phyloP scores from a whole-genome alignment of 306 rosid genomes.

The Ochetophila trinervis region DNA sequence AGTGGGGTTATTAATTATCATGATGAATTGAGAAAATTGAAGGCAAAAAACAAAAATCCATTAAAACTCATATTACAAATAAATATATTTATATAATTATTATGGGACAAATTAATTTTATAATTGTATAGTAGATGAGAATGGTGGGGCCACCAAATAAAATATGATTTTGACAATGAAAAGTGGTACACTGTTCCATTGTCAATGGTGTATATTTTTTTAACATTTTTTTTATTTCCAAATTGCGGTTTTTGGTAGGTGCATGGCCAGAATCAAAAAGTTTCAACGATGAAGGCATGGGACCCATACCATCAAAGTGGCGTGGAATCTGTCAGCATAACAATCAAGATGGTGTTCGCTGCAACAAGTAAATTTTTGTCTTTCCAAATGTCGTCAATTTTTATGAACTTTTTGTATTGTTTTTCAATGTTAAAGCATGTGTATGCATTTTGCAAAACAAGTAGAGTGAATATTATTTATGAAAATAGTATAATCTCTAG shows the following conservation, averaged over 20 bases:
- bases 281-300: slow-evolving; percentile 56
- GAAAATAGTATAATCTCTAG: no score
- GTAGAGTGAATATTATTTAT: no score
- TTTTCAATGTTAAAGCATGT: not conserved
- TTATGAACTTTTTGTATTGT: not conserved
- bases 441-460: not conserved
- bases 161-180: not conserved
- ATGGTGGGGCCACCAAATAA: no score
- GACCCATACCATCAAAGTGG: slow-evolving; percentile 65
- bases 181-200: not conserved
- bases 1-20: no score
- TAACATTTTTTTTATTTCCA: no score
- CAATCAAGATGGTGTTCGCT: slow-evolving; percentile 23
- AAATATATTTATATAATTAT: no score
- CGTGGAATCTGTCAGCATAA: slow-evolving; percentile 51
- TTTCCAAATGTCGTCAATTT: not conserved
- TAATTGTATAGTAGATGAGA: no score
- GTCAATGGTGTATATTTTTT: not conserved
- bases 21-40: no score
- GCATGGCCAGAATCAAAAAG: slow-evolving; percentile 76
- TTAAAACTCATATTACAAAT: no score
- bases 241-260: slow-evolving; percentile 28
- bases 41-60: no score
- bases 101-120: no score
- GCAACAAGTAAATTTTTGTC: slow-evolving; percentile 48